Evolutionary conservation across 2,329 filamentous ascomycete species (phyloP).

Genomic region (Camptophora hylomeconis): DNA sequence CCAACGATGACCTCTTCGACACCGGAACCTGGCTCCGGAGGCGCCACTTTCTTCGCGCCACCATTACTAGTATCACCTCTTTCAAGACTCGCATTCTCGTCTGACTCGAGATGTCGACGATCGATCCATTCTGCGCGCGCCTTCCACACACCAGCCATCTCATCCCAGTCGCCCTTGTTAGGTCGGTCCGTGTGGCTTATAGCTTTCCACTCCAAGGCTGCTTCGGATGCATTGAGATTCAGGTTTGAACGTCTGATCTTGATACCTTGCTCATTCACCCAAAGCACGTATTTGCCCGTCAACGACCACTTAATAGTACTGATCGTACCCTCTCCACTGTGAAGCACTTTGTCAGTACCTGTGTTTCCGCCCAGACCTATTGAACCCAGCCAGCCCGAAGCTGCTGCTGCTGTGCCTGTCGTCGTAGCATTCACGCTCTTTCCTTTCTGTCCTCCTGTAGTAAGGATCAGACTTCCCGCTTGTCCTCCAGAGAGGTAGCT

Average conservation of each 20-base stretch:
- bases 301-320: slow-evolving; percentile 89
- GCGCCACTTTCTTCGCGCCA: too few species aligned
- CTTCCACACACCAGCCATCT: slow-evolving; percentile 95
- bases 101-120: slow-evolving; percentile 61
- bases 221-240: slow-evolving; percentile 61
- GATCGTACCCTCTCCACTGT: slow-evolving; percentile 84
- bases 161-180: slow-evolving; percentile 77
- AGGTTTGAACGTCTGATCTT: slow-evolving; percentile 93
- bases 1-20: slow-evolving; percentile 77
- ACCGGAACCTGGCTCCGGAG: slow-evolving; percentile 26
- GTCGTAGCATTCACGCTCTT: slow-evolving; percentile 76
- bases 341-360: slow-evolving; percentile 74
- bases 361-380: slow-evolving; percentile 68
- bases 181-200: slow-evolving; percentile 87
- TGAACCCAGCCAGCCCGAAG: slow-evolving; percentile 80
- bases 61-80: too few species aligned
- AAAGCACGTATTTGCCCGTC: slow-evolving; percentile 82
- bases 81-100: slow-evolving; percentile 38
- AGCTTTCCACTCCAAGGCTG: slow-evolving; percentile 82
- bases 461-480: slow-evolving; percentile 77
- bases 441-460: slow-evolving; percentile 65
- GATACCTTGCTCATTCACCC: slow-evolving; percentile 94
- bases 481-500: slow-evolving; percentile 84
- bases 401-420: slow-evolving; percentile 68
- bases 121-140: slow-evolving; percentile 88